phyloP scores from a whole-genome alignment of 2,329 filamentous ascomycete genomes.

The Monilinia polystroma region DNA sequence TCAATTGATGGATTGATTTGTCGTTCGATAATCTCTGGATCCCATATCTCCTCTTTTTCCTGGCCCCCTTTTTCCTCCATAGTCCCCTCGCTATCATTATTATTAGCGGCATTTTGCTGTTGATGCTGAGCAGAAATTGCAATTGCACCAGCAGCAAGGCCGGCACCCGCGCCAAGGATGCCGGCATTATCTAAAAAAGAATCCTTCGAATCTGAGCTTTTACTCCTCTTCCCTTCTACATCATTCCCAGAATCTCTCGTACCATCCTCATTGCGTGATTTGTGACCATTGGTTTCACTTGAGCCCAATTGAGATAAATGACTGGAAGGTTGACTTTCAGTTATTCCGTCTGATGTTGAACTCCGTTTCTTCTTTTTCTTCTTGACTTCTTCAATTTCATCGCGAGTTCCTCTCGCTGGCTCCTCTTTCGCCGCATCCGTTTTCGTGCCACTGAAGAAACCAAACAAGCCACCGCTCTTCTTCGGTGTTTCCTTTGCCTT shows the following conservation, averaged over 20 bases:
- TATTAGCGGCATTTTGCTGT: slow-evolving; percentile 40
- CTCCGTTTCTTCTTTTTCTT: slow-evolving; percentile 39
- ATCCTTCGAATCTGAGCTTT: slow-evolving; percentile 43
- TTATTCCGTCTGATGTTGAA: slow-evolving; percentile 35
- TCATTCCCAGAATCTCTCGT: slow-evolving; percentile 31
- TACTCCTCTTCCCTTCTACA: slow-evolving; percentile 36
- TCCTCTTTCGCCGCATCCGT: slow-evolving; percentile 35
- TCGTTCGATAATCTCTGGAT: slow-evolving; percentile 58
- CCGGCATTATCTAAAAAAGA: slow-evolving; percentile 74
- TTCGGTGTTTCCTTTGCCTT: slow-evolving; percentile 40
- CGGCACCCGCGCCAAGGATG: slow-evolving; percentile 69
- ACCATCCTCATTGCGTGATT: slow-evolving; percentile 30
- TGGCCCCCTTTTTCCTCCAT: slow-evolving; percentile 21
- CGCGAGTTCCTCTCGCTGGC: slow-evolving; percentile 32
- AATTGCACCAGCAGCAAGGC: slow-evolving; percentile 53
- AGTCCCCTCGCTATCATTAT: slow-evolving; percentile 33
- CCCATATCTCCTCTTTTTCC: slow-evolving; percentile 43
- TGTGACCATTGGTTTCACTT: slow-evolving; percentile 31
- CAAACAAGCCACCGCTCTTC: slow-evolving; percentile 48
- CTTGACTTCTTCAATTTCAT: slow-evolving; percentile 37
- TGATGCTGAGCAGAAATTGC: slow-evolving; percentile 40
- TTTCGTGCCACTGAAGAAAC: slow-evolving; percentile 42
- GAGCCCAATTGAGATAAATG: slow-evolving; percentile 33
- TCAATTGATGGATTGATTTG: slow-evolving; percentile 65
- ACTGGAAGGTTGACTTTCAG: slow-evolving; percentile 31